Conservation (phyloP, 2,329 filamentous ascomycete genomes). For the Xylaria arbuscula region DNA sequence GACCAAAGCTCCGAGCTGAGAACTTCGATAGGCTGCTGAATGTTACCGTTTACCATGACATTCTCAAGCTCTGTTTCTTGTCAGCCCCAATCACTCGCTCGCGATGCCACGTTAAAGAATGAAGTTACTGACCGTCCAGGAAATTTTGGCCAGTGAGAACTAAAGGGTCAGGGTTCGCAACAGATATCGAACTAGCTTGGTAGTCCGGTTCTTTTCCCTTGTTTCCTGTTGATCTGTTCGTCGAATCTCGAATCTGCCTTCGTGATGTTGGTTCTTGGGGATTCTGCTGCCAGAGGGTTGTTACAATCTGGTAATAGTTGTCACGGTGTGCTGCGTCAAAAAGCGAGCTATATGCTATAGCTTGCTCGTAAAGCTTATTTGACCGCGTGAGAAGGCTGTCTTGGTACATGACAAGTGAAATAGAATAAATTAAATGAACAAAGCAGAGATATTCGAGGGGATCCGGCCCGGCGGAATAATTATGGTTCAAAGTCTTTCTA, state of each 20-base stretch:
- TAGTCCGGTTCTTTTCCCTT: slow-evolving; percentile 59
- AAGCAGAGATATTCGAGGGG: slow-evolving; percentile 62
- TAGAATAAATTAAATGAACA: slow-evolving; percentile 63
- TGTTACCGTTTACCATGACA: slow-evolving; percentile 52
- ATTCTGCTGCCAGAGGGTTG: slow-evolving; percentile 62
- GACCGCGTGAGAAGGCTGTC: slow-evolving; percentile 53
- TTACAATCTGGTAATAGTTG: slow-evolving; percentile 58
- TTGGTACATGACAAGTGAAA: slow-evolving; percentile 60
- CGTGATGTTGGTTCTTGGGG: slow-evolving; percentile 45
- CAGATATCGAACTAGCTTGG: slow-evolving; percentile 19
- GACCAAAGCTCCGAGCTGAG: slow-evolving; percentile 56
- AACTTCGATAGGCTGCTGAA: slow-evolving; percentile 49
- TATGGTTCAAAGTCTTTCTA: slow-evolving; percentile 54
- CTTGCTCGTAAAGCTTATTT: slow-evolving; percentile 59
- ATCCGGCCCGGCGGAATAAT: slow-evolving; percentile 47
- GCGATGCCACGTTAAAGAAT: not conserved
- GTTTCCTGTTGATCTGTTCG: slow-evolving; percentile 43
- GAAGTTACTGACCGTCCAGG: slow-evolving; percentile 59
- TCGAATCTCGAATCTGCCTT: slow-evolving; percentile 33
- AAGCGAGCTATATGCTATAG: slow-evolving; percentile 56
- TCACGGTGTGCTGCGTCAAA: slow-evolving; percentile 54
- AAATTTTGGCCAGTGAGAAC: slow-evolving; percentile 59
- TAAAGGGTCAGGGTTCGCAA: slow-evolving; percentile 53
- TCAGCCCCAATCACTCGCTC: slow-evolving; percentile 30
- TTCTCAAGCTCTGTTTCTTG: slow-evolving; percentile 59